Conservation (phyloP, 2,329 filamentous ascomycete species). For the Nemania diffusa region DNA sequence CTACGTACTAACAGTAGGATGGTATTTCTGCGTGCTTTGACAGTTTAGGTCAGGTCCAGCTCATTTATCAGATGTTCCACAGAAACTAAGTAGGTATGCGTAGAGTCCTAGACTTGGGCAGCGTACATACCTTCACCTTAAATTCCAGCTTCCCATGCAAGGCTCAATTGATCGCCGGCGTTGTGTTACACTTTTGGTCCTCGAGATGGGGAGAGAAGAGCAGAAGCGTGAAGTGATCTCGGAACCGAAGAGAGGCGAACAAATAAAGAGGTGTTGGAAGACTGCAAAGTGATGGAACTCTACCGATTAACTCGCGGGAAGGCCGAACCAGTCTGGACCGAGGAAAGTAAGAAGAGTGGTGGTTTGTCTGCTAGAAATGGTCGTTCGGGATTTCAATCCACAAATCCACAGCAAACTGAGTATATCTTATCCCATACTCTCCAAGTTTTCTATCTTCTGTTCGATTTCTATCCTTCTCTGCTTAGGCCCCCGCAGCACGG, state of each 20-base stretch:
- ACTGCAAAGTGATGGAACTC: constrained; percentile 2
- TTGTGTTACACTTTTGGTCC: background rate
- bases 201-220: background rate
- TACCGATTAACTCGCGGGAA: constrained; percentile 14
- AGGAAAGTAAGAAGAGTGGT: background rate
- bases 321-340: background rate
- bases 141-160: background rate
- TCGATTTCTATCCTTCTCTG: background rate
- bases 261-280: background rate
- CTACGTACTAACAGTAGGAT: constrained; percentile 3
- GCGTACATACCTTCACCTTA: background rate
- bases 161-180: background rate
- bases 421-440: constrained; percentile 8
- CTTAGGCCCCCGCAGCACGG: constrained; percentile 14
- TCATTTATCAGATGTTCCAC: constrained; percentile 18
- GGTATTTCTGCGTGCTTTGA: constrained; percentile 2
- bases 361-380: background rate
- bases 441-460: background rate
- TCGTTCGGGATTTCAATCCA: background rate
- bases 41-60: constrained; percentile 11
- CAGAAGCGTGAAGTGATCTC: background rate
- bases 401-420: constrained; percentile 1
- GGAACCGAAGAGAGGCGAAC: constrained; percentile 3
- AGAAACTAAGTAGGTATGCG: too few relatives aligned
- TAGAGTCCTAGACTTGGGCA: constrained; percentile 11